phyloP scores from a whole-genome alignment of 2,329 filamentous ascomycete genomes.

The Gaeumannomyces sp. region DNA sequence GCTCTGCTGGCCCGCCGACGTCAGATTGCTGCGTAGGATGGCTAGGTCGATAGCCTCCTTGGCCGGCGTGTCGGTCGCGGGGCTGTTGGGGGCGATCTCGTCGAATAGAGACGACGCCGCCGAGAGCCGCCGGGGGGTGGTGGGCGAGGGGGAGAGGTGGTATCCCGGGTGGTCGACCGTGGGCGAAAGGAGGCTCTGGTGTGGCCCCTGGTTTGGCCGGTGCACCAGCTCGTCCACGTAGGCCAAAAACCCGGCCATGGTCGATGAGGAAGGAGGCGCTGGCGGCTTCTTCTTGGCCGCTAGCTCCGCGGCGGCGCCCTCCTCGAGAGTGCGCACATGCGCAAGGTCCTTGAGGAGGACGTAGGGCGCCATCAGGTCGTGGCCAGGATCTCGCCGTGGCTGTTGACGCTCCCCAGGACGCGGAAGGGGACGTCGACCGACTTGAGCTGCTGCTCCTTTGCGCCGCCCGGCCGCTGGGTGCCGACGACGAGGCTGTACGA shows the following conservation, averaged over 20 bases:
- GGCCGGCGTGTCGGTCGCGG: slow-evolving; percentile 41
- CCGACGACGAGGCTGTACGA: slow-evolving; percentile 86
- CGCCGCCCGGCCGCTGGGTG: slow-evolving; percentile 76
- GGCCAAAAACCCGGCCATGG: slow-evolving; percentile 61
- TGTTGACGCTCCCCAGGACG: slow-evolving; percentile 87
- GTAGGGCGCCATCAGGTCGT: slow-evolving; percentile 92
- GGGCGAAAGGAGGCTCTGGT: slow-evolving; percentile 62
- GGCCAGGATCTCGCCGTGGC: slow-evolving; percentile 78
- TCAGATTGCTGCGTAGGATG: slow-evolving; percentile 74
- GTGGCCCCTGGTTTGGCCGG: slow-evolving; percentile 26
- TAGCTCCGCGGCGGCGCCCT: background rate
- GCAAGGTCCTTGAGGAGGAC: slow-evolving; percentile 83
- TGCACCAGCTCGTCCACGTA: slow-evolving; percentile 66
- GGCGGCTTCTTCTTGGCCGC: slow-evolving; percentile 12
- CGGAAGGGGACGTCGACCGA: slow-evolving; percentile 92
- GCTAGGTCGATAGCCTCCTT: slow-evolving; percentile 89
- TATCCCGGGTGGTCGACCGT: slow-evolving; percentile 37
- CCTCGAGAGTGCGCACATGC: slow-evolving; percentile 34
- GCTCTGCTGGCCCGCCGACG: slow-evolving; percentile 63
- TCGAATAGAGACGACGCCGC: slow-evolving; percentile 18
- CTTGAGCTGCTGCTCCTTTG: slow-evolving; percentile 74
- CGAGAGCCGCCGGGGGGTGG: slow-evolving; percentile 46
- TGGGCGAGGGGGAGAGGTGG: slow-evolving; percentile 27
- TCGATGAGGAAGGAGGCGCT: slow-evolving; percentile 27
- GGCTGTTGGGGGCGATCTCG: slow-evolving; percentile 9